Percentiles rank a stretch among this genome's conserved stretches.
Evolutionary conservation across 495 filamentous ascomycete species (phyloP).

Genomic region (Aspergillus funiculosus): DNA sequence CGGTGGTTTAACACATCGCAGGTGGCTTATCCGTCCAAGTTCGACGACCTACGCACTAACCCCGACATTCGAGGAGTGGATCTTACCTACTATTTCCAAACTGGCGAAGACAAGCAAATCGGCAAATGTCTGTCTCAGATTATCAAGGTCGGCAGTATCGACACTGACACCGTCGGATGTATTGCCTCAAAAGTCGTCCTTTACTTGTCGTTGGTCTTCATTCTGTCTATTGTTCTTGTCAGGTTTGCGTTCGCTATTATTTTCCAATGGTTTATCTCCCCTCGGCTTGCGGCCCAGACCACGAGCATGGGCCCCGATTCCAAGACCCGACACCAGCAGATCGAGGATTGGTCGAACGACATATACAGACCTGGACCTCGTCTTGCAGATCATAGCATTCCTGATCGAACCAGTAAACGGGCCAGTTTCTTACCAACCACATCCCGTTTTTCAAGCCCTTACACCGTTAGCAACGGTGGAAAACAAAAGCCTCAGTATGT

Average conservation of each 20-base stretch:
- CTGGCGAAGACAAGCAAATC: slow-evolving; percentile 65
- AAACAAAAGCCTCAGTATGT: slow-evolving; percentile 58
- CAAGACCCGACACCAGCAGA: slow-evolving; percentile 81
- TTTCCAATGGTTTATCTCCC: slow-evolving; percentile 93
- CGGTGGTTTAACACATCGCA: slow-evolving; percentile 83
- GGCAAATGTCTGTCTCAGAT: slow-evolving; percentile 86
- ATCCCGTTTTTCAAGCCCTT: slow-evolving; percentile 91
- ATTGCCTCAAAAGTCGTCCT: slow-evolving; percentile 97
- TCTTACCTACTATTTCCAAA: slow-evolving; percentile 81
- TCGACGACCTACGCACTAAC: slow-evolving; percentile 76
- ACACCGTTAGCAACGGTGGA: slow-evolving; percentile 57
- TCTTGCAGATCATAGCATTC: slow-evolving; percentile 58
- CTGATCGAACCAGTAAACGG: slow-evolving; percentile 71
- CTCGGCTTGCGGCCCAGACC: slow-evolving; percentile 70
- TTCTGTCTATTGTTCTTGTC: slow-evolving; percentile 78
- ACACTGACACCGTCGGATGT: slow-evolving; percentile 94
- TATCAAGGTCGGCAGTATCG: slow-evolving; percentile 90
- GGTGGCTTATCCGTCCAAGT: slow-evolving; percentile 70
- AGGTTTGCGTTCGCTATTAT: slow-evolving; percentile 86
- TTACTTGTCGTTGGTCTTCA: slow-evolving; percentile 89
- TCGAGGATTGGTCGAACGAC: slow-evolving; percentile 97
- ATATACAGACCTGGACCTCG: slow-evolving; percentile 88
- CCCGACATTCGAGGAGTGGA: slow-evolving; percentile 76
- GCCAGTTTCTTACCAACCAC: slow-evolving; percentile 75
- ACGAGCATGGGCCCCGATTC: slow-evolving; percentile 64